Evolutionary conservation across 495 filamentous ascomycete genomes (phyloP).

Genomic region (Thozetella sp.): DNA sequence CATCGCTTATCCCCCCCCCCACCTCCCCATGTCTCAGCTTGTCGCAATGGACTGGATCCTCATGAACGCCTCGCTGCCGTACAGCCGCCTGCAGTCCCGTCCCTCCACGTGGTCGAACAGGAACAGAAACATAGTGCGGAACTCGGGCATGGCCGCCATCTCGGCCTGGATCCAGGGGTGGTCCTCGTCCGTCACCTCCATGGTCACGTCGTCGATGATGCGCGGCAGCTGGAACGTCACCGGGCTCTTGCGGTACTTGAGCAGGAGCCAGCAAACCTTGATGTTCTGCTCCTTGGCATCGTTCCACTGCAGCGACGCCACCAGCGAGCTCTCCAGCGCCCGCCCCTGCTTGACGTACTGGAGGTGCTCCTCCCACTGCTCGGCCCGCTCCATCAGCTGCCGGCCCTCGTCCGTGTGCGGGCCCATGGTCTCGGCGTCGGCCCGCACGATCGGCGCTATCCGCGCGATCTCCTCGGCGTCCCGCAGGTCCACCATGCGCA

Average conservation of each 20-base stretch:
- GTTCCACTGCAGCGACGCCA: neutral
- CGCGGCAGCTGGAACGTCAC: slow-evolving; percentile 1
- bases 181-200: neutral
- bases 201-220: neutral
- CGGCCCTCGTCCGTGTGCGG: neutral
- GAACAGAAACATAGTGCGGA: neutral
- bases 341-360: neutral
- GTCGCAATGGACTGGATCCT: neutral
- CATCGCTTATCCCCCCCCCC: neutral
- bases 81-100: neutral
- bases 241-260: slow-evolving; percentile 1
- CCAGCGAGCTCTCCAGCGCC: neutral
- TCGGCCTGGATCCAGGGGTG: neutral
- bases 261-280: slow-evolving; percentile 2
- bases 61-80: neutral
- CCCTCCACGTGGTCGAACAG: neutral
- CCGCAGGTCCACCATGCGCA: neutral
- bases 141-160: neutral
- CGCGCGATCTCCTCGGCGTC: neutral
- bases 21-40: neutral
- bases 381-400: neutral
- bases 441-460: neutral
- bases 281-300: neutral
- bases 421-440: neutral
- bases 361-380: neutral